Conservation (phyloP, 352 stramenopile genomes). For the Poterioochromonas sp. region DNA sequence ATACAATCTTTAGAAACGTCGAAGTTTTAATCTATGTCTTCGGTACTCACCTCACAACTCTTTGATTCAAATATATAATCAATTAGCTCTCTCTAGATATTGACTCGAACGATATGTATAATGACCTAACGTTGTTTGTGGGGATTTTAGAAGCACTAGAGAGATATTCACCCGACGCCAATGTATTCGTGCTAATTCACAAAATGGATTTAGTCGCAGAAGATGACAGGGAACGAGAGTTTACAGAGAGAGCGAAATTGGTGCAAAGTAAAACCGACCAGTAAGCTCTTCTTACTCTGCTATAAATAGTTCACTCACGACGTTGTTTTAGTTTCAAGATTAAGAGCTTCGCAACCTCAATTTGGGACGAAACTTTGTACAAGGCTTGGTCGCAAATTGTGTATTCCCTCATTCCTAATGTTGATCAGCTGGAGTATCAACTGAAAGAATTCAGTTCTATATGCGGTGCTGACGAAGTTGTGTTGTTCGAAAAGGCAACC, state of each 20-base stretch:
- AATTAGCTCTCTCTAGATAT: conserved; percentile 97
- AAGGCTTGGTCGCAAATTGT: conserved; percentile 97
- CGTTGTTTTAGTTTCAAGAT: conserved; percentile 57
- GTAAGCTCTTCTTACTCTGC: neutral
- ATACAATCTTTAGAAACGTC: conserved; percentile 97
- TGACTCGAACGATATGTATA: conserved; percentile 75
- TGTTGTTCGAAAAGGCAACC: conserved; percentile 95
- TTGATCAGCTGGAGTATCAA: conserved; percentile 86
- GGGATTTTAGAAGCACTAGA: conserved; percentile 94
- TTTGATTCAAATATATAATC: neutral
- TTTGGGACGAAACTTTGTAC: conserved; percentile 99
- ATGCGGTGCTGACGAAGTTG: conserved; percentile 75
- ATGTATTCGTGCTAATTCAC: conserved; percentile 97
- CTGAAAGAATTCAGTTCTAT: conserved; percentile 92
- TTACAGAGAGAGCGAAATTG: conserved; percentile 83
- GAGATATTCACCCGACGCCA: conserved; percentile 94
- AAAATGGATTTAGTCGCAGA: conserved; percentile 97
- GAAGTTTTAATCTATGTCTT: conserved; percentile 62
- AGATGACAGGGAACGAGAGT: conserved; percentile 69
- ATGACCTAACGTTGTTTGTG: conserved; percentile 94
- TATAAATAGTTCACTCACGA: neutral
- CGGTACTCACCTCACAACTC: neutral
- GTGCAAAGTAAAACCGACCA: conserved; percentile 60
- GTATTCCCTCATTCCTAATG: conserved; percentile 98
- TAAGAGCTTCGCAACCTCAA: conserved; percentile 92